A percentile compares a stretch with the other conserved stretches of the same genome.
phyloP scores from a whole-genome alignment of 2,329 filamentous ascomycete genomes.

The Scleromitrula shiraiana region DNA sequence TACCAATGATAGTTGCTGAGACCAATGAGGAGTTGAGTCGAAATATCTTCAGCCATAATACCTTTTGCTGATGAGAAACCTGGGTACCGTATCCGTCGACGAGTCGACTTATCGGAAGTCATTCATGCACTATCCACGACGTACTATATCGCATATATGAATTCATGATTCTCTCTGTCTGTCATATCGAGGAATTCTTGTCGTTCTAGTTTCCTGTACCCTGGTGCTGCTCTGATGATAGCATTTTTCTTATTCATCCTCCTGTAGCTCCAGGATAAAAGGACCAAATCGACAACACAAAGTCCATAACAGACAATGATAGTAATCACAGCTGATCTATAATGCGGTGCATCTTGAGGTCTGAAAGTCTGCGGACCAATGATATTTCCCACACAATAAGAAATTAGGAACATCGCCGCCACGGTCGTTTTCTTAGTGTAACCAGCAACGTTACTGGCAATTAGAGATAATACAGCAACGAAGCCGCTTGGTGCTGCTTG shows the following conservation, averaged over 20 bases:
- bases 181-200: slow-evolving; percentile 30
- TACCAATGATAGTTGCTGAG: no score
- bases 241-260: slow-evolving; percentile 24
- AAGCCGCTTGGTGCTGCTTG: slow-evolving; percentile 50
- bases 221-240: slow-evolving; percentile 15
- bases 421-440: slow-evolving; percentile 43
- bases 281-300: slow-evolving; percentile 17
- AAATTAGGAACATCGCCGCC: slow-evolving; percentile 37
- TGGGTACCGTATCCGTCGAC: no score
- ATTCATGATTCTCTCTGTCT: slow-evolving; percentile 28
- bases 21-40: no score
- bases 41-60: no score
- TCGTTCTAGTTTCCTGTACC: slow-evolving; percentile 24
- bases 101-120: no score
- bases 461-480: slow-evolving; percentile 27
- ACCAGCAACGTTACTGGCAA: slow-evolving; percentile 38
- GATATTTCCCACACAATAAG: slow-evolving; percentile 47
- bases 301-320: slow-evolving; percentile 34
- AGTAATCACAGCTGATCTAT: slow-evolving; percentile 33
- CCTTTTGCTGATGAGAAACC: no score
- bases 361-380: slow-evolving; percentile 36
- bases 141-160: slow-evolving; percentile 28
- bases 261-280: slow-evolving; percentile 23
- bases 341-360: slow-evolving; percentile 39
- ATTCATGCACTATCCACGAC: no score